Evolutionary conservation across 768 basidiomycete species (phyloP).

Genomic region (Fomitopsis serialis): DNA sequence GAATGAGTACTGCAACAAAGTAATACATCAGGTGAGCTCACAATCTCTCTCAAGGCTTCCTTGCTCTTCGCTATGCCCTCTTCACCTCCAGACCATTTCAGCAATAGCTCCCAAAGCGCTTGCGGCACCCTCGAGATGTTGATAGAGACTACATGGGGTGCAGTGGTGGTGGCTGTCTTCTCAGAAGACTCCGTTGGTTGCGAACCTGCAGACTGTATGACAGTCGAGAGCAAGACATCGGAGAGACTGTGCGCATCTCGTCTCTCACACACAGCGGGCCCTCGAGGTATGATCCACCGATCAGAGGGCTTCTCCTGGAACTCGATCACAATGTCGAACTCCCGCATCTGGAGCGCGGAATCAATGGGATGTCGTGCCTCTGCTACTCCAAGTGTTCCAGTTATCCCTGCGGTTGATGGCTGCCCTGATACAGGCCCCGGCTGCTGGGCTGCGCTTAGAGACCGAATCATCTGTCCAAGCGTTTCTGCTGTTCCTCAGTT

Average conservation of each 20-base stretch:
- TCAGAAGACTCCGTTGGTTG: conserved; percentile 7
- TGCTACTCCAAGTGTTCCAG: neutral
- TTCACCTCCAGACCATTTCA: conserved; percentile 56
- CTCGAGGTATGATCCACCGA: conserved; percentile 66
- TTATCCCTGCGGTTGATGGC: neutral
- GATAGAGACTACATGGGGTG: conserved; percentile 39
- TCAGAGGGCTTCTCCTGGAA: conserved; percentile 60
- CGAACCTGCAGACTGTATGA: conserved; percentile 35
- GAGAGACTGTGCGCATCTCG: conserved; percentile 4
- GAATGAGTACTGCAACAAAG: neutral
- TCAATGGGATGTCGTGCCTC: neutral
- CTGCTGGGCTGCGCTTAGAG: conserved; percentile 37
- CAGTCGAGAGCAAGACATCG: conserved; percentile 20
- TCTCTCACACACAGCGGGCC: conserved; percentile 46
- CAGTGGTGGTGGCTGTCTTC: neutral
- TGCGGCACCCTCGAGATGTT: conserved; percentile 43
- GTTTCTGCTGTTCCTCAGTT: conserved; percentile 60
- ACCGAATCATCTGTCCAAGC: conserved; percentile 69
- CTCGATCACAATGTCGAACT: conserved; percentile 69
- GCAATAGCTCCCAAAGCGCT: conserved; percentile 52
- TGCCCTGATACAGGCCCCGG: neutral
- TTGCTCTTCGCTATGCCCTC: conserved; percentile 47
- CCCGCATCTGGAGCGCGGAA: conserved; percentile 1
- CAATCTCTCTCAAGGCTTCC: conserved; percentile 39
- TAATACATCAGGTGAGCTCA: conserved; percentile 22